Evolutionary conservation across 192 early-diverging fungal species (phyloP).

Genomic region (Coemansia sp.): DNA sequence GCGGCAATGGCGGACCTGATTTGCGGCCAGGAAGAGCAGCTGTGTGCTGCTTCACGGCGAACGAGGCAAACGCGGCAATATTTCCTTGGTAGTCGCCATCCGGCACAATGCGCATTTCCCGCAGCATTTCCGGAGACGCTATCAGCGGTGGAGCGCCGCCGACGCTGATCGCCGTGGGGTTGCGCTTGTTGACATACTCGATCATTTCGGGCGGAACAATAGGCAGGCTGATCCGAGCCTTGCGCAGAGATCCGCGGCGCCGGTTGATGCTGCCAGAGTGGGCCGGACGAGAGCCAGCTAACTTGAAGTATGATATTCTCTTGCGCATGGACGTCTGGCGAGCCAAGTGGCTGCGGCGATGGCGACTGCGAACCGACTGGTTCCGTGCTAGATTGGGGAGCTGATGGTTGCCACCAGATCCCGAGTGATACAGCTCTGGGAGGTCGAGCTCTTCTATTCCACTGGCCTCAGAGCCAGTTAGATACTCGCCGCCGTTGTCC

Average conservation of each 20-base stretch:
- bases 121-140: constrained; percentile 39
- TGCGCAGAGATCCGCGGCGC: constrained; percentile 9
- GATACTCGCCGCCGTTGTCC: neutral
- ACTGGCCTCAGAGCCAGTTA: constrained; percentile 14
- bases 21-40: neutral
- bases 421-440: constrained; percentile 26
- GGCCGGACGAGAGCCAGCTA: neutral
- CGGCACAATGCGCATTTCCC: constrained; percentile 15
- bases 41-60: constrained; percentile 8
- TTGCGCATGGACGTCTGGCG: constrained; percentile 26
- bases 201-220: constrained; percentile 54
- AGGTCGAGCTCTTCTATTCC: constrained; percentile 15
- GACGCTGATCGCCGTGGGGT: constrained; percentile 36
- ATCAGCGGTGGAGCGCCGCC: constrained; percentile 18
- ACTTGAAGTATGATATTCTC: neutral
- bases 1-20: neutral
- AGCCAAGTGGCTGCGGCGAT: constrained; percentile 8
- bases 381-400: constrained; percentile 36
- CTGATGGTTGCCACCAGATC: constrained; percentile 37
- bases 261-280: neutral
- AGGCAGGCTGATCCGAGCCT: constrained; percentile 38
- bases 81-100: constrained; percentile 26
- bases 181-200: constrained; percentile 46
- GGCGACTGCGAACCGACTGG: constrained; percentile 20
- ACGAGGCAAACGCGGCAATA: constrained; percentile 26